Evolutionary conservation across 1,284 basidiomycete species (phyloP), one percentile per base, ranked within the genome.

Genomic region (Irpex sp.): DNA sequence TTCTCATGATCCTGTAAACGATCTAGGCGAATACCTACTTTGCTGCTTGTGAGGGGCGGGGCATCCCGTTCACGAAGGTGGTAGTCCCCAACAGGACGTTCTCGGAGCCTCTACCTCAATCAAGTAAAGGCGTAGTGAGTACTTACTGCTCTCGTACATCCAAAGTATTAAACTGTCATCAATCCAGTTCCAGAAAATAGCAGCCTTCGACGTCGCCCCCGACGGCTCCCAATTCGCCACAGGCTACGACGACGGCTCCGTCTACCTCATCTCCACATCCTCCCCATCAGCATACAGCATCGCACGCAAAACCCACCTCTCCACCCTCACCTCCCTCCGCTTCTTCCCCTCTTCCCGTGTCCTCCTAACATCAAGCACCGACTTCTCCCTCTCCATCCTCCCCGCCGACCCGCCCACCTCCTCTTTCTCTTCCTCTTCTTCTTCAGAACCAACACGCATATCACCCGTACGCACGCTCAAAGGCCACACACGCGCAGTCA

Each of bases 301-400:
- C n/a, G 71, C 73, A 17, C 77, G 78, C 17, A 79, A 77, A 61
- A 75, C 82, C 0, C 88, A 89, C 69, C 75, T 84, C 33, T 85
- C 84, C 70, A 81, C 81, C 0, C 76, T 86, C 46, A 83, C 82
- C 7, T 79, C 81, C 8, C 73, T 89, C 19, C 79, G 76, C 55
- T 87, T 87, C 79, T 84, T 90, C 71, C 85, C 88, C 2, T 88
- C 86, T 0, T 86, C 84, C 2, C 77, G 79, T 8, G 86, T 88
- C 15, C 74, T 92, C 11, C 82, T 91, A 5, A 83, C 87, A 1
- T 77, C 83, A 0, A 84, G 87, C 26, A 79, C 82, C 8, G 89
- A 92, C 71, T 87, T 89, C 66, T 77, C 82, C 0, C 72, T 90
- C 2, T 73, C 80, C 21, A 81, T 93, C 64, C 80, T 89, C 35